Conservation (phyloP, 106 monocot species). For the Vanilla planifolia region DNA sequence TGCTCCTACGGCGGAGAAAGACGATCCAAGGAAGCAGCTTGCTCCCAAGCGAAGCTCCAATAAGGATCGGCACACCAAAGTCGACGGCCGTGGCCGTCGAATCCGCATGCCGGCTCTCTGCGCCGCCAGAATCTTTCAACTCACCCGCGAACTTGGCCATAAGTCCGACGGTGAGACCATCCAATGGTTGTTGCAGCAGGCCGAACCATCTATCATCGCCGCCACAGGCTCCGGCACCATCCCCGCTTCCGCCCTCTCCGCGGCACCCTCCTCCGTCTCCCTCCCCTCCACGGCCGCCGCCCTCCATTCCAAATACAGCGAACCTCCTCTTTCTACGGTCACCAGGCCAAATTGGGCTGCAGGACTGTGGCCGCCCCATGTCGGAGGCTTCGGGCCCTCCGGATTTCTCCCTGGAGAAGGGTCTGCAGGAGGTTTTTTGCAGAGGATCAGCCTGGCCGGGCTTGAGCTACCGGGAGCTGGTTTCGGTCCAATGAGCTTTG, state of each 20-base stretch:
- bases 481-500: slow-evolving; percentile 23
- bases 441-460: slow-evolving; percentile 12
- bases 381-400: not conserved
- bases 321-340: not conserved
- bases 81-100: slow-evolving; percentile 13
- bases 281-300: not conserved
- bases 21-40: slow-evolving; percentile 7
- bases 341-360: slow-evolving; percentile 8
- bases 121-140: slow-evolving; percentile 13
- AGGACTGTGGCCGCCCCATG: slow-evolving; percentile 8
- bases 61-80: slow-evolving; percentile 17
- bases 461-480: slow-evolving; percentile 1
- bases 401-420: slow-evolving; percentile 8
- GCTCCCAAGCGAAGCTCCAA: slow-evolving; percentile 12
- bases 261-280: not conserved
- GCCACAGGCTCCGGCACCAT: slow-evolving; percentile 12
- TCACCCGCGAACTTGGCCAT: slow-evolving; percentile 11
- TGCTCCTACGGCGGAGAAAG: not conserved
- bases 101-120: slow-evolving; percentile 16
- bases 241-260: slow-evolving; percentile 6
- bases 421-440: not conserved
- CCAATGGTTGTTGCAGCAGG: slow-evolving; percentile 14
- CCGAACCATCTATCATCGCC: slow-evolving; percentile 9
- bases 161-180: slow-evolving; percentile 18
- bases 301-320: not conserved